Evolutionary conservation across 148 eudicot species (phyloP), one percentile per base, ranked within the genome.

Genomic region (Rheum nobile): DNA sequence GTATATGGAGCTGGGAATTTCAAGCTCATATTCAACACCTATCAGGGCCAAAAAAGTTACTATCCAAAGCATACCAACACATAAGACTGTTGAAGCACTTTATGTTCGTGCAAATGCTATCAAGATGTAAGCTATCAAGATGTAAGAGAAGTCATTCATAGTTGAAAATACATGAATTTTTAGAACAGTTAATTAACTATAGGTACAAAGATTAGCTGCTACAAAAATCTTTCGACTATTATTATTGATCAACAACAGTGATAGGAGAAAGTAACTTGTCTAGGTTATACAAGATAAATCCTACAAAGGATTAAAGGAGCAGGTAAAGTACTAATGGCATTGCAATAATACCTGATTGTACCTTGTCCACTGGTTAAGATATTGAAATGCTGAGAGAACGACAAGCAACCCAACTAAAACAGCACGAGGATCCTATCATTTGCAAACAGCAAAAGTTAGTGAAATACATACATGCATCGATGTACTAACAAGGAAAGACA

Each of bases 341-440:
- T 65, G 41, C 41, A 70, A 69, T 32, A 65, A 77, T 91, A 94
- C 98, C 98, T 94, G 98, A 34, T 87, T 87, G 89, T 94, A 94
- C 89, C 88, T 90, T 83, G 97, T 86, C 97, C 93, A 91, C 83
- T 94, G 98, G 77, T 94, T 94, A 31, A 94, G 84, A 83, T 91
- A 94, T 73, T 94, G 98, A 81, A 94, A 83, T 75, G 88, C 98
- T 59, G 98, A 91, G 22, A 94, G 88, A 76, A 90, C 79, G 74
- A 91, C 71, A 77, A 94, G 88, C 83, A 94, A 96, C 74, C 98
- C 97, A 76, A 94, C 87, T 24, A 94, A 88, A 75, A 94, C 98
- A 81, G 97, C 96, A 76, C 97, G 98, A 65, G 98, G 73, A 87
- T 94, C 98, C 98, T 94, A 76, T 83, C 75, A 81, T 79, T 47